These are phyloP conservation scores for Prunus yedoensis DNA, from an alignment of 331 rosid genomes.

Conservation along the genomic window DNA sequence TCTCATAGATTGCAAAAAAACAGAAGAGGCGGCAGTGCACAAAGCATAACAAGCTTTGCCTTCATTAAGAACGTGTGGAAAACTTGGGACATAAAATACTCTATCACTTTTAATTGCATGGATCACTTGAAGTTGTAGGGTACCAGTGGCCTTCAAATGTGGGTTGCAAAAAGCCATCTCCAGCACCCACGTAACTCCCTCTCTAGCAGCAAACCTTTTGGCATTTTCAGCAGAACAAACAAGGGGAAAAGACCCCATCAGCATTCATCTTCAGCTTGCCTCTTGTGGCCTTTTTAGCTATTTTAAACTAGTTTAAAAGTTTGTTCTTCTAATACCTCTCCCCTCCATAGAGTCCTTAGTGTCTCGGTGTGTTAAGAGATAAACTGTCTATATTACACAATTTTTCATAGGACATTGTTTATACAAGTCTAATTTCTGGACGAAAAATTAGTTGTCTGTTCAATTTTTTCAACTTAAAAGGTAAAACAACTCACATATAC, in stretches of 20 bases:
- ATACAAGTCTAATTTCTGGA: slow-evolving; percentile 7
- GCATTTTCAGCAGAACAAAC: slow-evolving; percentile 1
- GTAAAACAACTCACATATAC: neutral
- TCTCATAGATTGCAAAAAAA: neutral
- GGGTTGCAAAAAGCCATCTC: neutral
- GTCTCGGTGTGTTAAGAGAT: neutral
- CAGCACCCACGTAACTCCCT: neutral
- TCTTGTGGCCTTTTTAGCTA: neutral
- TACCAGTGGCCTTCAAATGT: neutral
- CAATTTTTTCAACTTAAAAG: neutral
- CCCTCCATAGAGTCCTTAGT: slow-evolving; percentile 5
- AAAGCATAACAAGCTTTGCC: neutral
- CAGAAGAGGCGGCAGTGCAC: neutral
- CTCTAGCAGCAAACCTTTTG: neutral
- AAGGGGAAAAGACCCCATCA: too few relatives aligned
- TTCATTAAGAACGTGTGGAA: neutral
- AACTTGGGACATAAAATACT: neutral
- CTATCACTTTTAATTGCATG: neutral
- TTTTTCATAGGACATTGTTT: neutral
- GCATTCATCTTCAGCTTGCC: too few relatives aligned
- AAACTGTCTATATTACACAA: neutral
- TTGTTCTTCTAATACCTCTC: slow-evolving; percentile 2
- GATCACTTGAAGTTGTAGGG: too few relatives aligned
- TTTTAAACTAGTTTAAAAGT: neutral
- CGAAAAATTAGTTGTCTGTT: neutral